phyloP scores from a whole-genome alignment of 306 rosid genomes.

The Pyrus communis region DNA sequence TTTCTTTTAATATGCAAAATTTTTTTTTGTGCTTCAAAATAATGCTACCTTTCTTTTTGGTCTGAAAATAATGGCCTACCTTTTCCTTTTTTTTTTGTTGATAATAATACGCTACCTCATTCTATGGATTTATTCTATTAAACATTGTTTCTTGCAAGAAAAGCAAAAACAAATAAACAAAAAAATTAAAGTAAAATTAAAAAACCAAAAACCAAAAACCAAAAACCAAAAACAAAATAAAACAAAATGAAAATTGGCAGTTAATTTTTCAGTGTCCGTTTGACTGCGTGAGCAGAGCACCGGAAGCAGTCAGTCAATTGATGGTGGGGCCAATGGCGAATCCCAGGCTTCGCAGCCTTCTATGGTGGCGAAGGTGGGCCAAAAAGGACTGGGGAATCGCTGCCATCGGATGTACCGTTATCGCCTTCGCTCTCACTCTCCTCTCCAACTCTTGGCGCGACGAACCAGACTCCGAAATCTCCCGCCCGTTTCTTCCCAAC shows the following conservation, averaged over 20 bases:
- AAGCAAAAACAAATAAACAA: too few relatives aligned
- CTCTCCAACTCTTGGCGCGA: slow-evolving; percentile 22
- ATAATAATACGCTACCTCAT: too few relatives aligned
- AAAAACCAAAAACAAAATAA: too few relatives aligned
- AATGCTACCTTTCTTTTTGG: too few relatives aligned
- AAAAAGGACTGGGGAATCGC: slow-evolving; percentile 45
- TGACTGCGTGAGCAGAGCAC: neutral
- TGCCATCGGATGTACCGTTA: slow-evolving; percentile 24
- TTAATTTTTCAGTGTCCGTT: neutral
- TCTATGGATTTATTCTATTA: too few relatives aligned
- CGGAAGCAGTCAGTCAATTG: neutral
- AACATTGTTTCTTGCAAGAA: too few relatives aligned
- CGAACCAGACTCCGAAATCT: neutral
- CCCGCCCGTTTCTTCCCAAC: slow-evolving; percentile 7
- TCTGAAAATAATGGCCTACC: too few relatives aligned
- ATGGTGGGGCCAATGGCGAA: slow-evolving; percentile 15
- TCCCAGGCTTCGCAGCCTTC: slow-evolving; percentile 27
- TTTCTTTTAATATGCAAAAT: too few relatives aligned
- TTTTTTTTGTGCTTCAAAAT: too few relatives aligned
- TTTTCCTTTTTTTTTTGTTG: too few relatives aligned
- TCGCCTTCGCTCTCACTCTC: slow-evolving; percentile 32
- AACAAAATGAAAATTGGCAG: neutral
- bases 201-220: too few relatives aligned
- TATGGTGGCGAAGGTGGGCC: slow-evolving; percentile 48
- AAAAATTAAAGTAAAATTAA: too few relatives aligned